phyloP scores from a whole-genome alignment of 768 basidiomycete genomes.

The Brasilioporus rufonigricans region DNA sequence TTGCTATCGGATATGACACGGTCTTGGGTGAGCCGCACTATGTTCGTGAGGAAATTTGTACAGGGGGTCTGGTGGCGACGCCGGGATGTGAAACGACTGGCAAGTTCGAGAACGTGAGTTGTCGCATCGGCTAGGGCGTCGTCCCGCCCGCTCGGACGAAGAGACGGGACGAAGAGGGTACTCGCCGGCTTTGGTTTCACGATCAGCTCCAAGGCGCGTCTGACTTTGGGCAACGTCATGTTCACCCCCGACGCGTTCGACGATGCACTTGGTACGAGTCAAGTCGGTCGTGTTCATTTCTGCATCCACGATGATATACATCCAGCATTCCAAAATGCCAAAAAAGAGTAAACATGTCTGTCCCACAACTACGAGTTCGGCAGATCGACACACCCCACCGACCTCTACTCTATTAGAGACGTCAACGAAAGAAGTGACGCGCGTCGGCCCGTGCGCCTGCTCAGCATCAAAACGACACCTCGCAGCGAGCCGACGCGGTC shows the following conservation, averaged over 20 bases:
- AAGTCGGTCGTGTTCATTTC: background rate
- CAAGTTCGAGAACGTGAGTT: background rate
- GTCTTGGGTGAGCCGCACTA: no score
- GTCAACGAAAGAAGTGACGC: constrained; percentile 31
- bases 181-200: constrained; percentile 31
- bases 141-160: background rate
- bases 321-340: constrained; percentile 14
- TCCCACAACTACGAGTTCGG: constrained; percentile 66
- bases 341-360: constrained; percentile 41
- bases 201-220: constrained; percentile 21
- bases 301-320: background rate
- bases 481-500: constrained; percentile 42
- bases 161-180: background rate
- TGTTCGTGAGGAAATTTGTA: constrained; percentile 27
- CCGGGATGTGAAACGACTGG: constrained; percentile 29
- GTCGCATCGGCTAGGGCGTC: background rate
- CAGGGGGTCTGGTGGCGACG: constrained; percentile 23
- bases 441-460: constrained; percentile 43
- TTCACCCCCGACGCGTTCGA: background rate
- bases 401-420: constrained; percentile 68
- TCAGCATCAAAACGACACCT: constrained; percentile 55
- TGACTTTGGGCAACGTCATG: constrained; percentile 15
- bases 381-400: constrained; percentile 25
- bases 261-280: background rate
- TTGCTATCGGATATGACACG: no score